These are phyloP conservation scores for Penicillium sp. DNA, from an alignment of 2,329 filamentous ascomycete genomes.

Conservation along the genomic window DNA sequence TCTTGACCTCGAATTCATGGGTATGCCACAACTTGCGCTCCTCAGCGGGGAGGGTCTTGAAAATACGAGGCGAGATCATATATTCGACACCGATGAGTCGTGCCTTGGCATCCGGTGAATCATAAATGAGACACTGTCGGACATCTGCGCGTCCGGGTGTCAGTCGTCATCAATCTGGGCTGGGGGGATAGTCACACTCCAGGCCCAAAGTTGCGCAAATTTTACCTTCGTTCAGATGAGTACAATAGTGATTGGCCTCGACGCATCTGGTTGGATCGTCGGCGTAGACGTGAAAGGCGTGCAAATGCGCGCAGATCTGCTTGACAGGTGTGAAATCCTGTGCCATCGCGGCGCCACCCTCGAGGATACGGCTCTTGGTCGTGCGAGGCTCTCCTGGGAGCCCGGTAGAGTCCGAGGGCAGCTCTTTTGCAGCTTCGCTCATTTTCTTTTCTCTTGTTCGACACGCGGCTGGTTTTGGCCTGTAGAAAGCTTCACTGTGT, in stretches of 20 bases:
- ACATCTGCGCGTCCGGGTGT: constrained; percentile 48
- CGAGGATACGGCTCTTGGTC: constrained; percentile 33
- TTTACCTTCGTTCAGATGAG: constrained; percentile 60
- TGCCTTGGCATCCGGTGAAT: constrained; percentile 59
- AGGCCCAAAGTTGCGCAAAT: no score
- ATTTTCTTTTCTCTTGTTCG: constrained; percentile 5
- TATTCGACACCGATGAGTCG: constrained; percentile 81
- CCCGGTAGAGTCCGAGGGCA: constrained; percentile 4
- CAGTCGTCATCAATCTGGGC: no score
- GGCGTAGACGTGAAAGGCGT: constrained; percentile 82
- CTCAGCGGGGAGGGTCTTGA: constrained; percentile 56
- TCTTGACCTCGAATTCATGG: constrained; percentile 48
- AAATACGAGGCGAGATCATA: constrained; percentile 70
- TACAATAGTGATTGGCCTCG: constrained; percentile 80
- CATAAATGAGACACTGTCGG: constrained; percentile 80
- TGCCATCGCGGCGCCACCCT: constrained; percentile 31
- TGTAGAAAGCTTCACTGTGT: not conserved
- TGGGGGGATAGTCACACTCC: no score
- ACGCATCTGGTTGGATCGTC: constrained; percentile 62
- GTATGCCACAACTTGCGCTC: constrained; percentile 77
- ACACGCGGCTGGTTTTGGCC: not conserved
- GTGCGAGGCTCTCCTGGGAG: constrained; percentile 29
- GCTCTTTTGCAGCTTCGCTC: constrained; percentile 5
- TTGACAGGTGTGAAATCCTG: constrained; percentile 62
- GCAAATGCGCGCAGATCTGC: constrained; percentile 73